phyloP scores from a whole-genome alignment of 2,329 filamentous ascomycete species.

The Alternaria rosae region DNA sequence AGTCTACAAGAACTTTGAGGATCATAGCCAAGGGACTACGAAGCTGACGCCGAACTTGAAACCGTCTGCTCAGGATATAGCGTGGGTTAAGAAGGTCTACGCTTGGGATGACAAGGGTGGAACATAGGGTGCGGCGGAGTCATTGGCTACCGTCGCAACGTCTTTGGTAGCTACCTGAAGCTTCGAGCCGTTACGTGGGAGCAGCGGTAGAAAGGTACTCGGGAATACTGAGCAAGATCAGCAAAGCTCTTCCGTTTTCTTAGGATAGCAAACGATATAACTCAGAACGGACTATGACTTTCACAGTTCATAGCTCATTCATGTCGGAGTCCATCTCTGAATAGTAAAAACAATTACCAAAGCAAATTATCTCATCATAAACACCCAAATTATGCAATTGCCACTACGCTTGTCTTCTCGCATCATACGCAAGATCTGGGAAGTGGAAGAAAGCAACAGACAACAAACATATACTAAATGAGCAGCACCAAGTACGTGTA shows the following conservation, averaged over 20 bases:
- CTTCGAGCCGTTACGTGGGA: neutral
- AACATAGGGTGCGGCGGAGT: neutral
- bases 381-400: neutral
- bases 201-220: too few species aligned
- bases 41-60: conserved; percentile 1
- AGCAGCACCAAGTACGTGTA: neutral
- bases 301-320: neutral
- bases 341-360: neutral
- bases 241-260: too few species aligned
- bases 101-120: neutral
- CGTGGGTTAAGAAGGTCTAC: conserved; percentile 1
- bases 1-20: neutral
- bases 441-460: neutral
- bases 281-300: neutral
- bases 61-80: conserved; percentile 3
- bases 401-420: neutral
- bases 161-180: neutral
- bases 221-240: too few species aligned
- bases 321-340: neutral
- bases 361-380: neutral
- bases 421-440: neutral
- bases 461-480: neutral
- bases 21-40: neutral
- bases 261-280: neutral
- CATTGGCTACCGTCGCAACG: neutral